Evolutionary conservation across 1,284 basidiomycete species (phyloP), one percentile per base, ranked within the genome.

Genomic region (Entoloma clypeatum): DNA sequence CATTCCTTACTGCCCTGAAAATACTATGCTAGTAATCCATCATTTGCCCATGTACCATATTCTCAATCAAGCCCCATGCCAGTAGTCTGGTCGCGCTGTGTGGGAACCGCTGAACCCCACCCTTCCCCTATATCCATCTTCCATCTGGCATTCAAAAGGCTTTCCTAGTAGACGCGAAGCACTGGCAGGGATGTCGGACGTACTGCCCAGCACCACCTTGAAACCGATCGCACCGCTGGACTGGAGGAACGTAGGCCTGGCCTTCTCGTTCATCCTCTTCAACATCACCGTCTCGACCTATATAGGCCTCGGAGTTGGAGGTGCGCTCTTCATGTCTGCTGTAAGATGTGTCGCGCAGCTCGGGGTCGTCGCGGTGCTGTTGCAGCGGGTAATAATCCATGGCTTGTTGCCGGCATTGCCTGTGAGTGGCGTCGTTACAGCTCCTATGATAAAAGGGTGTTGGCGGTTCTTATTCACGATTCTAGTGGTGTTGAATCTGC

Each of bases 261-360:
- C 79, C 0, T 74, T 91, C 55, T 62, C 74, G 2, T 92, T 92
- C 61, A 77, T 93, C 48, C 51, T 76, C 25, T 72, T 86, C 56
- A 71, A 83, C 60, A 74, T 77, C 13, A 44, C 77, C 16, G 49
- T 91, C 8, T 91, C 88, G 2, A 63, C 69, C 9, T 48, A 68
- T 1, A 74, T 91, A 41, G 69, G 78, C 2, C 74, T 92, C 10
- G 85, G 79, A 4, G 72, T 92, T 33, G 86, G 83, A 1, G 61
- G 69, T 3, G 79, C 81, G 3, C 73, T 92, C 28, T 52, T 88
- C 19, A 74, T 81, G 5, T 79, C 88, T 0, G 81, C 87, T 0
- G 41, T 79, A 21, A 67, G 90, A 60, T 93, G 90, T 57, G 66
- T 88, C 13, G 59, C 83, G 9, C 90, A 93, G 64, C 75, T 93